phyloP scores from a whole-genome alignment of 108 stramenopile genomes.

The Cyclotella baltica region DNA sequence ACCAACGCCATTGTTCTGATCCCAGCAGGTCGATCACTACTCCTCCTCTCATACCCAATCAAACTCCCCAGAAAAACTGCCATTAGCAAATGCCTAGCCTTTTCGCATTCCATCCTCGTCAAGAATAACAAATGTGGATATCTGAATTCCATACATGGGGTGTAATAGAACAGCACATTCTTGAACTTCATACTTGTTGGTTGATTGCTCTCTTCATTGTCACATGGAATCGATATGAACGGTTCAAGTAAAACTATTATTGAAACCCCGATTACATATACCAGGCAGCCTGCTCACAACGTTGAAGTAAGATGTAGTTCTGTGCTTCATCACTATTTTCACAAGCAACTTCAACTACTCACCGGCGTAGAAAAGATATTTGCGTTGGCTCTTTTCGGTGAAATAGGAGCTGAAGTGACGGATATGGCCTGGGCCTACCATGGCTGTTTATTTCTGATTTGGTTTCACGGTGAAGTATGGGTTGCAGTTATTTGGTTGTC shows the following conservation, averaged over 20 bases:
- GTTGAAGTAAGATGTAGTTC: no score
- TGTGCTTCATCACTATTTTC: no score
- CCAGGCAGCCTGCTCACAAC: no score
- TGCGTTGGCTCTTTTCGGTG: constrained; percentile 15
- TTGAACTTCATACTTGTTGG: constrained; percentile 32
- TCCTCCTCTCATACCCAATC: constrained; percentile 66
- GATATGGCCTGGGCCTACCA: background rate
- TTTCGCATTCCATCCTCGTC: constrained; percentile 43
- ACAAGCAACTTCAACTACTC: no score
- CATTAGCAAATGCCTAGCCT: constrained; percentile 44
- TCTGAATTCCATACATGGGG: constrained; percentile 25
- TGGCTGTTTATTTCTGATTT: background rate
- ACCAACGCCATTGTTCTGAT: constrained; percentile 85
- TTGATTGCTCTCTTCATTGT: constrained; percentile 2
- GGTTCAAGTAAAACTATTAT: constrained; percentile 38
- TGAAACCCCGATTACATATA: constrained; percentile 31
- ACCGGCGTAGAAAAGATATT: constrained; percentile 36
- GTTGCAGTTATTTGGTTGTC: no score
- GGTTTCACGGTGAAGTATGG: no score
- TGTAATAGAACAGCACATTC: constrained; percentile 33
- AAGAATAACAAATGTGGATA: constrained; percentile 38
- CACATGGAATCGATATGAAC: constrained; percentile 28
- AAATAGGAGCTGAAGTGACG: constrained; percentile 20
- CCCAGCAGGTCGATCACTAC: constrained; percentile 70
- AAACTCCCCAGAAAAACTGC: constrained; percentile 52